These are phyloP conservation scores for Alternaria gansuensis DNA, from an alignment of 2,329 filamentous ascomycete species.

Conservation along the genomic window DNA sequence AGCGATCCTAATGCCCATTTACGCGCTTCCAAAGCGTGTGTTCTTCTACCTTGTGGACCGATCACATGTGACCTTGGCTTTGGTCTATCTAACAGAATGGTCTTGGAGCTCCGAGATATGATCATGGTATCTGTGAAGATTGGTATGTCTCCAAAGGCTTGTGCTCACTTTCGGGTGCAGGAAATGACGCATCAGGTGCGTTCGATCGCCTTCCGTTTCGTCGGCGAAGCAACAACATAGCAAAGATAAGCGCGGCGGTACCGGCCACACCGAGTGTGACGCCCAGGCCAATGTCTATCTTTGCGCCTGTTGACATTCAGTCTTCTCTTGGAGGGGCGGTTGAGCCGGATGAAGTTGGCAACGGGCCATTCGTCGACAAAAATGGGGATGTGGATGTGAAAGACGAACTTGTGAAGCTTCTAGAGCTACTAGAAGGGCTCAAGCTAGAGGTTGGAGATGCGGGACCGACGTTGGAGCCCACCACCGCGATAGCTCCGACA, in stretches of 20 bases:
- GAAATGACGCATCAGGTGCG: not conserved
- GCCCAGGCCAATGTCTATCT: not conserved
- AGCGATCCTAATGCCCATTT: not conserved
- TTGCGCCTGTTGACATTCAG: not conserved
- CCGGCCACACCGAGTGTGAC: not conserved
- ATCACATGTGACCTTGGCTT: not conserved
- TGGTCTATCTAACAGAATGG: not conserved
- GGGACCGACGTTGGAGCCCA: constrained; percentile 1
- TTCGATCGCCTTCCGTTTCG: not conserved
- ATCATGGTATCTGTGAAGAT: not conserved
- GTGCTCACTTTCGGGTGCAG: not conserved
- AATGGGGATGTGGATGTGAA: not conserved
- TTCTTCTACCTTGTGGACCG: not conserved
- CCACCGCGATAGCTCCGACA: constrained; percentile 4
- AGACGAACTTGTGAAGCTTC: not conserved
- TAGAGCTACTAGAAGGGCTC: not conserved
- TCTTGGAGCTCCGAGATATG: not conserved
- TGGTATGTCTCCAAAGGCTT: not conserved
- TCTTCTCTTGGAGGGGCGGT: not conserved
- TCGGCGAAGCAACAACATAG: not conserved
- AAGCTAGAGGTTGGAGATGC: not conserved
- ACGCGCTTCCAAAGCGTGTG: not conserved
- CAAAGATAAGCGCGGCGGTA: not conserved
- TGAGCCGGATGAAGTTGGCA: not conserved
- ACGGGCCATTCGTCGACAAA: not conserved